These are phyloP conservation scores for Yamadazyma akitaensis DNA, from an alignment of 805 yeast species.

Conservation along the genomic window DNA sequence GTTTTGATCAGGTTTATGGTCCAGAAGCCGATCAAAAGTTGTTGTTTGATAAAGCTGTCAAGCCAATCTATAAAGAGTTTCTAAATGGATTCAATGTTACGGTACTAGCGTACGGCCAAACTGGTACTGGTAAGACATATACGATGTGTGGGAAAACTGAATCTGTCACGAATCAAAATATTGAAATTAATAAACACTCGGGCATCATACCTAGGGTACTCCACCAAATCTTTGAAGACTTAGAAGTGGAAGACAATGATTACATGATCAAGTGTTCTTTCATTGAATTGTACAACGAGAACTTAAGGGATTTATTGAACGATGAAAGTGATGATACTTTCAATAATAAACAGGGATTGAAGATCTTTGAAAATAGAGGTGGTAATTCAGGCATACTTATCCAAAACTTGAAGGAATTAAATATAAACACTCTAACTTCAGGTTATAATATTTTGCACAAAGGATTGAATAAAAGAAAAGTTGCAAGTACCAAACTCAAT, in stretches of 20 bases:
- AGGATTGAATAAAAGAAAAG: constrained; percentile 59
- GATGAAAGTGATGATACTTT: constrained; percentile 33
- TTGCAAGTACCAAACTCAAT: constrained; percentile 72
- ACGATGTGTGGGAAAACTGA: constrained; percentile 55
- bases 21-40: constrained; percentile 71
- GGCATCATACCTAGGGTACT: constrained; percentile 60
- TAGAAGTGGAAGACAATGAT: constrained; percentile 42
- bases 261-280: constrained; percentile 73
- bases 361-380: constrained; percentile 37
- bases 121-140: constrained; percentile 86
- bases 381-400: constrained; percentile 40
- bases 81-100: constrained; percentile 65
- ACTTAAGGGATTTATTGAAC: constrained; percentile 65
- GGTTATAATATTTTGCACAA: constrained; percentile 54
- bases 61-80: constrained; percentile 70
- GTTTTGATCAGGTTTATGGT: constrained; percentile 80
- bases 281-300: constrained; percentile 85
- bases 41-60: constrained; percentile 65
- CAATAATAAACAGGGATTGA: constrained; percentile 22
- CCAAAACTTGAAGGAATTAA: constrained; percentile 63
- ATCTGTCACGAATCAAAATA: not conserved
- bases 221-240: constrained; percentile 46
- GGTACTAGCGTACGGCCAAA: constrained; percentile 75
- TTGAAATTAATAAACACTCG: constrained; percentile 26
- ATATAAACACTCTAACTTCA: constrained; percentile 50